phyloP scores from a whole-genome alignment of 306 rosid species.

The Cucumis hystrix region DNA sequence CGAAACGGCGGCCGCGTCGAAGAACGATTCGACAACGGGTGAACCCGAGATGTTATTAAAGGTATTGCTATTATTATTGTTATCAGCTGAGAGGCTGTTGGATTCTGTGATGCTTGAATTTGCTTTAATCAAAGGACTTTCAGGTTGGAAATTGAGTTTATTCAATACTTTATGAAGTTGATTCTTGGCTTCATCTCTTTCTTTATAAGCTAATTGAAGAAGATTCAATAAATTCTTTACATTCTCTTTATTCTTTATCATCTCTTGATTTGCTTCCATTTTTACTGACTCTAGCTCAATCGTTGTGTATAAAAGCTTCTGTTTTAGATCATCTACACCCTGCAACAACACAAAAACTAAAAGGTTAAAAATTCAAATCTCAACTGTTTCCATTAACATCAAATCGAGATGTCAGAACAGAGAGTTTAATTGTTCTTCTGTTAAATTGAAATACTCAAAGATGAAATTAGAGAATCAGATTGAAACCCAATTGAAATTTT shows the following conservation, averaged over 20 bases:
- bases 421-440: no score
- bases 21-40: conserved; percentile 47
- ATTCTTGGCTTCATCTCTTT: conserved; percentile 58
- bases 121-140: not conserved
- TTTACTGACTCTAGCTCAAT: conserved; percentile 27
- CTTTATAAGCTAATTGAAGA: conserved; percentile 27
- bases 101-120: conserved; percentile 37
- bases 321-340: conserved; percentile 27
- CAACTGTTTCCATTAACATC: no score
- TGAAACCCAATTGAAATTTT: not conserved
- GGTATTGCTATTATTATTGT: not conserved
- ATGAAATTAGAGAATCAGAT: not conserved
- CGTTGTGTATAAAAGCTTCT: conserved; percentile 19
- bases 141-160: conserved; percentile 6
- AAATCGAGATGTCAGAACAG: no score
- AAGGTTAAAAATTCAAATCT: no score
- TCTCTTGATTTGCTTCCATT: conserved; percentile 21
- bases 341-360: not conserved
- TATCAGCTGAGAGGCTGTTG: conserved; percentile 17
- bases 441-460: no score
- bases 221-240: conserved; percentile 17
- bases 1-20: conserved; percentile 29
- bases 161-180: conserved; percentile 27
- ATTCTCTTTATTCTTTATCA: conserved; percentile 29
- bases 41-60: conserved; percentile 8